These are phyloP conservation scores for Neofusicoccum parvum DNA, from an alignment of 2,329 filamentous ascomycete genomes.

Conservation along the genomic window DNA sequence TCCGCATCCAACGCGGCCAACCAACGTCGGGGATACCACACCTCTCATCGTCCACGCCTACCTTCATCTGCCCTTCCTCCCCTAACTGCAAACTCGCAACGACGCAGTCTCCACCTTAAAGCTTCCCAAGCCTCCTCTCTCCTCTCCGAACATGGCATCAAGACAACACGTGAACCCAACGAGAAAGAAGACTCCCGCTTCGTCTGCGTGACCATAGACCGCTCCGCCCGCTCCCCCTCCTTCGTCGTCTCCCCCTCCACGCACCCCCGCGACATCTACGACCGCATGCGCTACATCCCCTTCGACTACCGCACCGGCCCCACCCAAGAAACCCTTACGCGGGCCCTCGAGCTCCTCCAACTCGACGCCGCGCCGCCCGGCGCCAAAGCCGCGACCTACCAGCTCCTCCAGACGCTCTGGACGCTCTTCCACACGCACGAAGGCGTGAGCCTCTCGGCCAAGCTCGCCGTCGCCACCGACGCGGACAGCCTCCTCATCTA, in stretches of 20 bases:
- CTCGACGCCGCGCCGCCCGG: conserved; percentile 51
- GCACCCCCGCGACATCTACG: conserved; percentile 44
- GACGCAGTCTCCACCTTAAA: conserved; percentile 58
- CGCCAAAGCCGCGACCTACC: conserved; percentile 48
- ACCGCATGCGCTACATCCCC: conserved; percentile 58
- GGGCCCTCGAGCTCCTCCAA: conserved; percentile 55
- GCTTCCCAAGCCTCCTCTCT: conserved; percentile 58
- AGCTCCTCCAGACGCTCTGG: conserved; percentile 58
- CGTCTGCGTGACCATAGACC: conserved; percentile 67
- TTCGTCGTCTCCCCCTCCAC: conserved; percentile 62
- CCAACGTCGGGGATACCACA: conserved; percentile 55
- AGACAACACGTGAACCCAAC: conserved; percentile 45
- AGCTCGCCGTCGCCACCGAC: conserved; percentile 45
- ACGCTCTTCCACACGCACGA: conserved; percentile 66
- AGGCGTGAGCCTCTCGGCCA: conserved; percentile 62
- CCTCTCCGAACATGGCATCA: conserved; percentile 55
- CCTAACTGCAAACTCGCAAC: conserved; percentile 37
- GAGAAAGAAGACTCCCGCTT: conserved; percentile 50
- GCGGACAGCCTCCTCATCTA: conserved; percentile 52
- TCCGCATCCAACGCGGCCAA: conserved; percentile 35
- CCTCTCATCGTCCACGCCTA: conserved; percentile 25
- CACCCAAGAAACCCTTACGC: conserved; percentile 40
- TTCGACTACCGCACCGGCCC: conserved; percentile 60
- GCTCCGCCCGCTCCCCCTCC: conserved; percentile 63
- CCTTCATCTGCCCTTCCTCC: background rate